A percentile compares a stretch with the other conserved stretches of the same genome.
These are phyloP conservation scores for Citrus sinensis DNA, from an alignment of 345 rosid genomes.

Conservation along the genomic window DVS_A1.0 CM039161.1:16218501-16219000, in stretches of 20 bases:
- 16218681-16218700: conserved; percentile 90
- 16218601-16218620: neutral
- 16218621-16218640: neutral
- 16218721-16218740: conserved; percentile 50
- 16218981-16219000: conserved; percentile 52
- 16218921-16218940: neutral
- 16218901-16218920: neutral
- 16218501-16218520: neutral
- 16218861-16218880: conserved; percentile 89
- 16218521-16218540: neutral
- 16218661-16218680: conserved; percentile 89
- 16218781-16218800: conserved; percentile 70
- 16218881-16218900: conserved; percentile 40
- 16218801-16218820: conserved; percentile 54
- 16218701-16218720: conserved; percentile 64
- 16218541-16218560: neutral
- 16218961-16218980: conserved; percentile 39
- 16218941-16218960: neutral
- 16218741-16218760: conserved; percentile 79
- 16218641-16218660: neutral
- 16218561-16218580: neutral
- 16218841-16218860: conserved; percentile 72
- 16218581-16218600: neutral
- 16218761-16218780: conserved; percentile 68
- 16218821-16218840: conserved; percentile 65